Percentiles rank a stretch among this genome's conserved stretches.
Evolutionary conservation across 2,329 filamentous ascomycete genomes (phyloP).

Genomic region (Aureobasidium sp.): DNA sequence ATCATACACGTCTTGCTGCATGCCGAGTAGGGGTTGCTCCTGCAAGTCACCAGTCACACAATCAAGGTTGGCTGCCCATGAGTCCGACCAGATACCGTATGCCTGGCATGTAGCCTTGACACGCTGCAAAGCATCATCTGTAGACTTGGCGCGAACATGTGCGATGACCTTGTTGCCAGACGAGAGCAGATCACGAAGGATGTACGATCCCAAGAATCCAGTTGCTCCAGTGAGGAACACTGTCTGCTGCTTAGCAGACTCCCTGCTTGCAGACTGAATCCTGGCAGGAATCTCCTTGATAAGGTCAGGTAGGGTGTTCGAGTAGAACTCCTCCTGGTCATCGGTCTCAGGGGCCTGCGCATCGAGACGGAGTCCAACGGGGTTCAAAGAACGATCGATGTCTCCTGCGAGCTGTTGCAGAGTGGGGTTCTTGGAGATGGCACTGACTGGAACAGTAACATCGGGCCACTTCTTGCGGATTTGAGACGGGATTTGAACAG

Average conservation of each 20-base stretch:
- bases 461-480: conserved; percentile 56
- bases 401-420: conserved; percentile 49
- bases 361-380: conserved; percentile 40
- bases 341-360: conserved; percentile 34
- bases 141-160: conserved; percentile 64
- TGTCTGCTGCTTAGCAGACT: conserved; percentile 40
- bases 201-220: conserved; percentile 78
- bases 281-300: conserved; percentile 42
- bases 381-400: conserved; percentile 45
- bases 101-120: conserved; percentile 61
- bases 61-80: conserved; percentile 59
- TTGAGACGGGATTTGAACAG: conserved; percentile 71
- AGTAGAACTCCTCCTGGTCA: conserved; percentile 47
- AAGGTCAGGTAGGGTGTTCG: conserved; percentile 47
- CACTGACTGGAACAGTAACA: conserved; percentile 62
- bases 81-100: conserved; percentile 71
- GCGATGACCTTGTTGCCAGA: conserved; percentile 57
- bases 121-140: conserved; percentile 54
- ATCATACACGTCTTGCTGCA: conserved; percentile 61
- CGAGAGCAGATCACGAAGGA: conserved; percentile 65
- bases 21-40: conserved; percentile 64
- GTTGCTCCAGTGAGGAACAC: conserved; percentile 85
- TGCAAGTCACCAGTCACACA: conserved; percentile 65
- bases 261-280: conserved; percentile 23
- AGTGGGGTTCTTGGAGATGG: conserved; percentile 62